Evolutionary conservation across 495 filamentous ascomycete genomes (phyloP).

Genomic region (Aspergillus biplanus): DNA sequence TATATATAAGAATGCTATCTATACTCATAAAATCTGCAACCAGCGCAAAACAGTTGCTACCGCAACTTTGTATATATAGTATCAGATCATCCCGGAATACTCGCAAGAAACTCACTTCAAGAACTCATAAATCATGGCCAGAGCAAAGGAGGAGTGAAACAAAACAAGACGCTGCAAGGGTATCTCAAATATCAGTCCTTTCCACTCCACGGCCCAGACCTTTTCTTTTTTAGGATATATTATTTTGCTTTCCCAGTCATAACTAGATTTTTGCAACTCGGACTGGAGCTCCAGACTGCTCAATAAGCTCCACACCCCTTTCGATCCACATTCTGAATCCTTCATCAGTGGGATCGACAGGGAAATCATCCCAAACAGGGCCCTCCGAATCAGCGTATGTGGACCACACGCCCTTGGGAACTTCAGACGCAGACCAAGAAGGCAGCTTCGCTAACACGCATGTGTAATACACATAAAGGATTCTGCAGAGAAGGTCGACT

Average conservation of each 20-base stretch:
- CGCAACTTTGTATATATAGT: not conserved
- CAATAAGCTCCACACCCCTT: conserved; percentile 45
- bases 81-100: not conserved
- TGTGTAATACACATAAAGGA: conserved; percentile 56
- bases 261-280: conserved; percentile 36
- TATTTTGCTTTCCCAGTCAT: not conserved
- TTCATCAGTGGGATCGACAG: conserved; percentile 43
- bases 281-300: conserved; percentile 46
- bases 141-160: conserved; percentile 7
- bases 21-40: conserved; percentile 16
- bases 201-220: conserved; percentile 24
- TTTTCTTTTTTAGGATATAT: not conserved
- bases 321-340: conserved; percentile 51
- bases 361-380: conserved; percentile 50
- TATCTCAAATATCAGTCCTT: conserved; percentile 41
- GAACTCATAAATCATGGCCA: conserved; percentile 22
- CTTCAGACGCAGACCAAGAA: conserved; percentile 44
- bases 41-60: conserved; percentile 9
- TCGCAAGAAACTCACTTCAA: not conserved
- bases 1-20: conserved; percentile 6
- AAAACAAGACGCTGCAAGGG: conserved; percentile 34
- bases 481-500: conserved; percentile 50
- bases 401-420: conserved; percentile 49
- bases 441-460: conserved; percentile 52
- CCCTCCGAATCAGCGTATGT: conserved; percentile 51